Conservation (phyloP, 768 basidiomycete species). For the Amanita fuliginea region DNA sequence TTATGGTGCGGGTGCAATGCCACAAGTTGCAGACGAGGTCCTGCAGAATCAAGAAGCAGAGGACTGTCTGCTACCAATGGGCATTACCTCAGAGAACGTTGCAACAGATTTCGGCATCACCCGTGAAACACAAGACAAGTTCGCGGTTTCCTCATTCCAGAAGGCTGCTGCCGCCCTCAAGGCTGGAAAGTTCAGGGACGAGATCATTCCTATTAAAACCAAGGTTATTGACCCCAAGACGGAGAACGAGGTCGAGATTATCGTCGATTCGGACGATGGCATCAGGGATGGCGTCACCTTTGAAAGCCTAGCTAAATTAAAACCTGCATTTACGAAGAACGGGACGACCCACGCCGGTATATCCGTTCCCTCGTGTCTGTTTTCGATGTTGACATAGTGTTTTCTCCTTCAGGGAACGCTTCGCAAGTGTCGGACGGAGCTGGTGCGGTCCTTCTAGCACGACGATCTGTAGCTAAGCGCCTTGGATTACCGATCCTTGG, state of each 20-base stretch:
- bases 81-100: conserved; percentile 92
- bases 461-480: conserved; percentile 69
- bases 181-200: conserved; percentile 69
- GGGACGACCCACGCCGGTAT: conserved; percentile 65
- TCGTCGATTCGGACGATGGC: conserved; percentile 78
- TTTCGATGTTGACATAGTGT: neutral
- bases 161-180: conserved; percentile 76
- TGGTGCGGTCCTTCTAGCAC: conserved; percentile 76
- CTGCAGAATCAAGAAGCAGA: conserved; percentile 56
- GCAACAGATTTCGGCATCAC: conserved; percentile 66
- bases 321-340: conserved; percentile 73
- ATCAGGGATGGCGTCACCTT: conserved; percentile 77
- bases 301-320: conserved; percentile 69
- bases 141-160: conserved; percentile 76
- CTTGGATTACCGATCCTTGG: conserved; percentile 82
- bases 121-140: conserved; percentile 71
- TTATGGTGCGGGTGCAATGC: conserved; percentile 47
- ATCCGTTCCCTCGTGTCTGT: conserved; percentile 15
- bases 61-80: conserved; percentile 84
- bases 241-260: conserved; percentile 49
- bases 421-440: conserved; percentile 91
- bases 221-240: conserved; percentile 65
- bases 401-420: conserved; percentile 43
- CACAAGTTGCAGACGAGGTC: conserved; percentile 54
- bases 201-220: conserved; percentile 75